Percentiles rank a stretch among this genome's conserved stretches.
These are phyloP conservation scores for Neckera pumila DNA, from an alignment of 225 moss, liverwort and hornwort genomes.

Conservation along the genomic window DNA sequence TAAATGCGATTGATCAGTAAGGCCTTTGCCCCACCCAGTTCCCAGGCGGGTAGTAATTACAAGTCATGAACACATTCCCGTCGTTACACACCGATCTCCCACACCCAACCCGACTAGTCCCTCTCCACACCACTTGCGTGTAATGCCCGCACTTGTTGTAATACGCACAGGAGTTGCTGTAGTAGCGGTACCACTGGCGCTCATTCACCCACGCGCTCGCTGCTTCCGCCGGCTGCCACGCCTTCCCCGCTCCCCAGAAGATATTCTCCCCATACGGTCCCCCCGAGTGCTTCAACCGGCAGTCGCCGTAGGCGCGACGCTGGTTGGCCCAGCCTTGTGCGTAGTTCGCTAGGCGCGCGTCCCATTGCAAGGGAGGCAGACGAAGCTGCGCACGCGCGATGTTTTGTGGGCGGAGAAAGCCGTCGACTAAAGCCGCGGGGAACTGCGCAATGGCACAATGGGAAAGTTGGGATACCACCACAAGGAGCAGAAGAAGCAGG, in stretches of 20 bases:
- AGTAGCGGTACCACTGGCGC: conserved; percentile 36
- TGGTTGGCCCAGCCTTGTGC: conserved; percentile 43
- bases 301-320: conserved; percentile 20
- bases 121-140: conserved; percentile 45
- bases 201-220: conserved; percentile 37
- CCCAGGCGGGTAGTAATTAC: conserved; percentile 42
- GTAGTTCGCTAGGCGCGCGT: conserved; percentile 11
- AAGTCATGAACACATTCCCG: conserved; percentile 46
- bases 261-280: conserved; percentile 61
- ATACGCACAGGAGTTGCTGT: conserved; percentile 29
- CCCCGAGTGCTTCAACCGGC: conserved; percentile 38
- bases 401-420: conserved; percentile 33
- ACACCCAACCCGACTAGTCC: conserved; percentile 16
- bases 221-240: conserved; percentile 42
- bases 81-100: conserved; percentile 20
- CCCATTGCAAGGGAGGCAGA: conserved; percentile 32
- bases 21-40: conserved; percentile 44
- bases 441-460: neutral
- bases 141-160: conserved; percentile 44
- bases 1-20: neutral
- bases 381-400: conserved; percentile 30
- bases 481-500: neutral
- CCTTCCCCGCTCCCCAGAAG: conserved; percentile 47
- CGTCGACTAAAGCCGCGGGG: neutral
- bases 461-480: neutral